A percentile compares a stretch with the other conserved stretches of the same genome.
These are phyloP conservation scores for Neonectria hederae DNA, from an alignment of 2,329 filamentous ascomycete species.

Conservation along the genomic window DNA sequence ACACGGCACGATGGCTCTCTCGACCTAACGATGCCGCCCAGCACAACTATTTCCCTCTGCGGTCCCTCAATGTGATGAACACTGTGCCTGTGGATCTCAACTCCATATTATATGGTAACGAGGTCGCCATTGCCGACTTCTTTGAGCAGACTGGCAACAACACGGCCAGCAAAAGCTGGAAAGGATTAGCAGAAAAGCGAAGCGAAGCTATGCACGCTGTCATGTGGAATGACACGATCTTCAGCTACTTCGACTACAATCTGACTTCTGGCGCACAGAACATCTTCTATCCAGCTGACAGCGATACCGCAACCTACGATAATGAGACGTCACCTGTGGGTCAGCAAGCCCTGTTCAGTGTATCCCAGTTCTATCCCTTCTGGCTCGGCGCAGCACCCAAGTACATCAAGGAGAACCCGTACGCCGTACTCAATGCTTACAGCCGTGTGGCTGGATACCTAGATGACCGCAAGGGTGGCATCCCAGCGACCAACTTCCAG, in stretches of 20 bases:
- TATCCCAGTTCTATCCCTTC: conserved; percentile 73
- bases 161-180: conserved; percentile 60
- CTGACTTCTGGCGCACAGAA: conserved; percentile 66
- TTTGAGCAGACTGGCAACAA: conserved; percentile 61
- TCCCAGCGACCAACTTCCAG: conserved; percentile 68
- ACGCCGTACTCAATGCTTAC: conserved; percentile 64
- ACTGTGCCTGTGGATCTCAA: conserved; percentile 74
- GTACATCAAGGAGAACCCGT: conserved; percentile 66
- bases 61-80: conserved; percentile 67
- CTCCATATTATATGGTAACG: conserved; percentile 73
- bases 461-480: conserved; percentile 61
- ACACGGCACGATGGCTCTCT: conserved; percentile 66
- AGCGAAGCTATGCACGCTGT: conserved; percentile 70
- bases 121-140: conserved; percentile 66
- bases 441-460: conserved; percentile 63
- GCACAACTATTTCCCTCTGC: conserved; percentile 72
- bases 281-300: conserved; percentile 61
- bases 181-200: conserved; percentile 59
- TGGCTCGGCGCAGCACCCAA: conserved; percentile 72
- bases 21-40: conserved; percentile 65
- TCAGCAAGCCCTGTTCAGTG: conserved; percentile 65
- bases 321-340: conserved; percentile 59
- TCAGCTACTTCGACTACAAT: conserved; percentile 76
- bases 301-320: conserved; percentile 47
- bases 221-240: conserved; percentile 71